Evolutionary conservation across 2,329 filamentous ascomycete species (phyloP), one percentile per base, ranked within the genome.

Genomic region (Colletotrichum tamarilloi): DNA sequence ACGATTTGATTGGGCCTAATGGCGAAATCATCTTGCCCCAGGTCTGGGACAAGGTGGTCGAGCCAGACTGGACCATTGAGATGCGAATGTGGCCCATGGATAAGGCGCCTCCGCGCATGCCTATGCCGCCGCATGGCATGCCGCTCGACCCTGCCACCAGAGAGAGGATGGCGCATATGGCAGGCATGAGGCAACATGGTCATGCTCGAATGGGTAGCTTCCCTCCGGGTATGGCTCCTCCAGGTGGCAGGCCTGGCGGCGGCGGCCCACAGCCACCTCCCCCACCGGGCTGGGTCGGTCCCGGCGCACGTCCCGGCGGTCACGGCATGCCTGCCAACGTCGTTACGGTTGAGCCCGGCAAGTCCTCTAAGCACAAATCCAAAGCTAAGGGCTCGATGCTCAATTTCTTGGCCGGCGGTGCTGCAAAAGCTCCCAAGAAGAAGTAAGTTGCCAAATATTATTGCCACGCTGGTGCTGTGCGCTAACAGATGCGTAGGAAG

Each of bases 21-120:
- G 92, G 92, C 53, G 93, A 97, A 80, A 95, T 96, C 75, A 95
- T 97, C 77, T 89, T 97, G 53, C 93, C 94, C 6, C 88, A 91
- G 70, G 90, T 96, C 16, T 97, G 94, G 94, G 94, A 95, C 76
- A 93, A 92, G 77, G 92, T 94, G 57, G 86, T 97, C 64, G 89
- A 96, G 81, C 94, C 94, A 2, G 94, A 95, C 80, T 93, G 91
- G 92, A 84, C 88, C 56, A 87, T 93, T 74, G 91, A 89, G 3
- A 92, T 93, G 91, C 89, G 90, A 77, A 89, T 91, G 87, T 91
- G 89, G 90, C 89, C 89, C 11, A 86, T 90, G 62, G 67, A 69
- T 30, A 75, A 75, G 24, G 57, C 32, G 30, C 63, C 67, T 24
- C 68, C 62, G n/a, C 58, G 64, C 35, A 53, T 28, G 26, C 60